These are phyloP conservation scores for Paratinospora sagittata DNA, from an alignment of 164 flowering plant genomes.

Conservation along the genomic window DNA sequence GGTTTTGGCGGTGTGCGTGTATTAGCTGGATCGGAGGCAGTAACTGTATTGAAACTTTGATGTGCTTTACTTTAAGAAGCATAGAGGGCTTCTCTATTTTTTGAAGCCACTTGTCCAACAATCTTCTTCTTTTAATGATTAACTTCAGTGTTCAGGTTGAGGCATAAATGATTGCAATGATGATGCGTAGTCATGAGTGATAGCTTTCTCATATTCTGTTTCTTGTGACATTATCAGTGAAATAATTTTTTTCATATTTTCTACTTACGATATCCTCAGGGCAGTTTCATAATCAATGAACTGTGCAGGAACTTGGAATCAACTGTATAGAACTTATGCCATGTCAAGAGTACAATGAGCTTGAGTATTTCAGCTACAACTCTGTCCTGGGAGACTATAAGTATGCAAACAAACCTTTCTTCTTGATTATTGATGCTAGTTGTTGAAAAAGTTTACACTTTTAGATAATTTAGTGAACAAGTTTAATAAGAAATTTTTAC, in stretches of 20 bases:
- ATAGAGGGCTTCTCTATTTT: too few species aligned
- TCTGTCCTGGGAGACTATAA: conserved; percentile 72
- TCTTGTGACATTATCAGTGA: neutral
- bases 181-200: too few species aligned
- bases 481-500: too few species aligned
- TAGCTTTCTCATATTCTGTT: neutral
- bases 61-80: neutral
- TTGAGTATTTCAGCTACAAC: conserved; percentile 82
- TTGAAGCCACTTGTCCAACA: too few species aligned
- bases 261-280: neutral
- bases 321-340: conserved; percentile 98
- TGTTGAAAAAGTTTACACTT: too few species aligned
- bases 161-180: too few species aligned
- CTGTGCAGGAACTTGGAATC: conserved; percentile 82
- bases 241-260: neutral
- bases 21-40: neutral
- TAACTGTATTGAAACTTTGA: neutral
- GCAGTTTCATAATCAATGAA: conserved; percentile 7
- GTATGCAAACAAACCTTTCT: conserved; percentile 30
- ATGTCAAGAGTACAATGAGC: conserved; percentile 94
- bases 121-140: too few species aligned
- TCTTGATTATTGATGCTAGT: too few species aligned
- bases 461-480: too few species aligned
- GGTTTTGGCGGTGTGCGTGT: neutral
- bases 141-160: too few species aligned